phyloP scores from a whole-genome alignment of 2,329 filamentous ascomycete genomes.

The Pezicula neosporulosa region DNA sequence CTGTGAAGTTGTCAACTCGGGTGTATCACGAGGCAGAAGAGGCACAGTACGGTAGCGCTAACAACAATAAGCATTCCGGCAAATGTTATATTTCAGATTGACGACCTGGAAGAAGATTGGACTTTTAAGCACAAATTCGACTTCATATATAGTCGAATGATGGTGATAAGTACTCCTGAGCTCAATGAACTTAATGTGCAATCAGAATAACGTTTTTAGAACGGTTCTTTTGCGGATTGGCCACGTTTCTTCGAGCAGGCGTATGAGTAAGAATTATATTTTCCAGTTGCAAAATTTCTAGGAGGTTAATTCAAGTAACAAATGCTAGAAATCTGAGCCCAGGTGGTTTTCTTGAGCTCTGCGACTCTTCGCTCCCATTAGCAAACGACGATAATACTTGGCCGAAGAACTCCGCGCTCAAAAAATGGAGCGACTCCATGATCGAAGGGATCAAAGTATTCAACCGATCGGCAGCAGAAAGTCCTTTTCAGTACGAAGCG shows the following conservation, averaged over 20 bases:
- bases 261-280: neutral
- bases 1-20: no score
- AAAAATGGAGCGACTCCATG: constrained; percentile 16
- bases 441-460: constrained; percentile 33
- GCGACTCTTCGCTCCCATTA: constrained; percentile 33
- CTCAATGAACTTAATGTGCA: no score
- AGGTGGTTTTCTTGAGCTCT: constrained; percentile 42
- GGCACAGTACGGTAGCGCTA: neutral
- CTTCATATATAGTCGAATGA: constrained; percentile 21
- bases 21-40: no score
- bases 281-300: no score
- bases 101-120: constrained; percentile 41
- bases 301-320: neutral
- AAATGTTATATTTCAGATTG: constrained; percentile 61
- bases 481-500: constrained; percentile 13
- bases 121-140: constrained; percentile 18
- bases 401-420: neutral
- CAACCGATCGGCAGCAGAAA: constrained; percentile 15
- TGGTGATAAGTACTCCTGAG: constrained; percentile 2
- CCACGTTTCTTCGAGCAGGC: constrained; percentile 8
- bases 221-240: constrained; percentile 18
- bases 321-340: constrained; percentile 29
- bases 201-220: neutral
- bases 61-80: constrained; percentile 37
- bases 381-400: constrained; percentile 35